Percentiles rank a stretch among this genome's conserved stretches.
These are phyloP conservation scores for Hymenotorrendiella dingleyae DNA, from an alignment of 2,329 filamentous ascomycete species.

Conservation along the genomic window DNA sequence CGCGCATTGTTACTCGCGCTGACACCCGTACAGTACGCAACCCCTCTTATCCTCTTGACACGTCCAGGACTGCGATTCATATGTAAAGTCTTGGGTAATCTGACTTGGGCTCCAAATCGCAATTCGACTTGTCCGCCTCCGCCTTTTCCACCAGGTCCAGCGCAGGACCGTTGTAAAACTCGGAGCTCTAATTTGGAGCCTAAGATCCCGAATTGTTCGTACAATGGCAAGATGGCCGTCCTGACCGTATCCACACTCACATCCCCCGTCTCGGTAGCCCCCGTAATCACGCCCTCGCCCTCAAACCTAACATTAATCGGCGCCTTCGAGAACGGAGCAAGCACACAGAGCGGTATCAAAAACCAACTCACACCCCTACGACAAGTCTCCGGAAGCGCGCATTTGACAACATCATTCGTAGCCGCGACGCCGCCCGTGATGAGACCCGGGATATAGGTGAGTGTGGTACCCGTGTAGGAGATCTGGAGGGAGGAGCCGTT, in stretches of 20 bases:
- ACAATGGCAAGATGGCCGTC: conserved; percentile 85
- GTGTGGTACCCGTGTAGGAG: conserved; percentile 88
- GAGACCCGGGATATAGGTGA: conserved; percentile 86
- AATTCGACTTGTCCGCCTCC: conserved; percentile 92
- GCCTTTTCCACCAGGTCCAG: conserved; percentile 66
- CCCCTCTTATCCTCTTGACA: conserved; percentile 83
- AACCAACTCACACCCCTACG: conserved; percentile 85
- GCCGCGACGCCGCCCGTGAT: conserved; percentile 83
- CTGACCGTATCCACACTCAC: conserved; percentile 89
- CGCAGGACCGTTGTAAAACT: conserved; percentile 73
- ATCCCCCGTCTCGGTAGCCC: conserved; percentile 75
- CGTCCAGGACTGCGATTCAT: conserved; percentile 73
- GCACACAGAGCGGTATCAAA: conserved; percentile 77
- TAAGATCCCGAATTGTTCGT: conserved; percentile 80
- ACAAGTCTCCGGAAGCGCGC: conserved; percentile 72
- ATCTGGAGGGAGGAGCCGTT: conserved; percentile 95
- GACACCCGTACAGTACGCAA: conserved; percentile 90
- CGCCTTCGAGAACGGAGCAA: conserved; percentile 89
- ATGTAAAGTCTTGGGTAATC: conserved; percentile 90
- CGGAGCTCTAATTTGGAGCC: conserved; percentile 76
- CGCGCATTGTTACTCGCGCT: conserved; percentile 88
- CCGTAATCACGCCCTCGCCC: conserved; percentile 88
- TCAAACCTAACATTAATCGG: conserved; percentile 86
- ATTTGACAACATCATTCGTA: conserved; percentile 64
- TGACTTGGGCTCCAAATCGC: conserved; percentile 86